Conservation (phyloP, 2,329 filamentous ascomycete genomes). For the Colletotrichum echinochloae region DNA sequence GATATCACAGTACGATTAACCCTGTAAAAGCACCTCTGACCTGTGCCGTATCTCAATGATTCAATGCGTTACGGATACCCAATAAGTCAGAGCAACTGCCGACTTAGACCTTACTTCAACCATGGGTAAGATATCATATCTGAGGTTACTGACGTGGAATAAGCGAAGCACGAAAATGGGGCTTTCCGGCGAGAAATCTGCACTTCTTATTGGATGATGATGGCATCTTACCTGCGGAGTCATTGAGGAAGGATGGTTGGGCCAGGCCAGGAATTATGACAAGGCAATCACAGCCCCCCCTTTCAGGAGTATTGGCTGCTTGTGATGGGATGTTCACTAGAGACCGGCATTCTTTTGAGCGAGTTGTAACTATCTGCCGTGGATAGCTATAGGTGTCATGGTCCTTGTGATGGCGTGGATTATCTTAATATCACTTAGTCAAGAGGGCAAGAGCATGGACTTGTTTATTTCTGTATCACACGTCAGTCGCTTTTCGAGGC, state of each 20-base stretch:
- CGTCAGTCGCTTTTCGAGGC: neutral
- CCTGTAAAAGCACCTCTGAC: no score
- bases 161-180: no score
- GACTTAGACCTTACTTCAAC: no score
- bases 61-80: no score
- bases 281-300: neutral
- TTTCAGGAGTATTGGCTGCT: neutral
- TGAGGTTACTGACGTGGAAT: no score
- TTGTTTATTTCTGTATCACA: neutral
- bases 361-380: neutral
- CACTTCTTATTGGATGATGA: neutral
- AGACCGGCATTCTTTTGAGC: neutral
- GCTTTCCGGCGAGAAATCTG: neutral
- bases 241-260: neutral
- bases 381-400: neutral
- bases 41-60: no score
- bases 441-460: neutral
- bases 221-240: neutral
- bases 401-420: neutral
- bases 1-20: no score
- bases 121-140: no score
- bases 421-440: no score
- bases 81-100: no score
- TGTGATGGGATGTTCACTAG: no score
- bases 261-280: neutral